Evolutionary conservation across 2,329 filamentous ascomycete genomes (phyloP), one percentile per base, ranked within the genome.

Genomic region (Lachnum nothofagi): DNA sequence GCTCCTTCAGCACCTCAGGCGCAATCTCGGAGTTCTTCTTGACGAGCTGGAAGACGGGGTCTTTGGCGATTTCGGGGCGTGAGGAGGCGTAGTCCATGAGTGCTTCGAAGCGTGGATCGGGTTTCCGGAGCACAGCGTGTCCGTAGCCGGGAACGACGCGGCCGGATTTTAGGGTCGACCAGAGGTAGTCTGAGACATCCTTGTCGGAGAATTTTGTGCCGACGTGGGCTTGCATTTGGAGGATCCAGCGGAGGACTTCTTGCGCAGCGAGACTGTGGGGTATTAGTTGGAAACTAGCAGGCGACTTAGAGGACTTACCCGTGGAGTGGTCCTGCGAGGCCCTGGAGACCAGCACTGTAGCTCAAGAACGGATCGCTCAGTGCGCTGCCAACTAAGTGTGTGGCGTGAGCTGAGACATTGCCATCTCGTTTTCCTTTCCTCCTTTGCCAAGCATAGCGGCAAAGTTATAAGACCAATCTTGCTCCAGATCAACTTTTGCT

Each of bases 381-480:
- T 17, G 93, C 93, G 60, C 88, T 94, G 44, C 93, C 93, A 48
- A 98, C 93, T 33, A 98, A 77, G 69, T 98, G 93, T 6, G 93
- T 97, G 23, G 93, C 74, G 68, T 98, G 93, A 1, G 93, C 93
- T 33, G 91, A 96, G 55, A 98, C 93, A 62, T 98, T 98, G 50
- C 93, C 93, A 54, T 86, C 72, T 91, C 88, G 61, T 97, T 85
- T 70, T 95, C 77, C 69, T 85, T 82, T 59, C 90, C 89, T 43
- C 85, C 81, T 74, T 94, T 95, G 65, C 91, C 91, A 46, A 97
- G 80, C 82, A 97, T 90, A 58, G 90, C 88, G 39, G 93, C 93
- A 65, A 96, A 98, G 78, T 98, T 98, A 78, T 96, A 95, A 0
- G 91, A 86, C 93, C 93, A 98, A 71, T 98, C 93, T 72, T 96